Evolutionary conservation across 768 basidiomycete genomes (phyloP), one percentile per base, ranked within the genome.

Genomic region (Suillus sp.): DNA sequence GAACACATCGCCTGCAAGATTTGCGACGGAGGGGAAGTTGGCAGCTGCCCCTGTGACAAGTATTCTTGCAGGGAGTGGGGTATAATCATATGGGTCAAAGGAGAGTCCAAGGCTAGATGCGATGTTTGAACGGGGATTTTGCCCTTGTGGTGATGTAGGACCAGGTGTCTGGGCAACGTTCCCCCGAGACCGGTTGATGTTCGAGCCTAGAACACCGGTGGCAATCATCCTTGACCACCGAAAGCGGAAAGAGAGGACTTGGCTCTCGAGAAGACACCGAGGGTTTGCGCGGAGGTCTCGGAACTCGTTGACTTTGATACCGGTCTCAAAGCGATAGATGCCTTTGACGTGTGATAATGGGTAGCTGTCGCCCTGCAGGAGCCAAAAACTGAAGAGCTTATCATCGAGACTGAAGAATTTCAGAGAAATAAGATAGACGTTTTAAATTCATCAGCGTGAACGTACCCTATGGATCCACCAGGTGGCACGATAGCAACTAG

Each of bases 301-400:
- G 78, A 94, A 95, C 73, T 95, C 93, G 66, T 86, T 88, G 58
- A 93, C 93, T 72, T 93, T 92, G 74, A 94, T 83, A 22, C 93
- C 93, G 0, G 89, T 93, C 74, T 95, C 93, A 75, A 95, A 94
- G 22, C 93, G 88, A 77, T 84, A 92, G 64, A 93, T 91, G 11
- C 93, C 93, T 71, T 93, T 92, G 63, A 91, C 89, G 50, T 90
- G 89, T 0, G 90, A 85, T 59, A 87, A 82, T 1, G 92, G 91
- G 71, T 83, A 88, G 57, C 83, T 83, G 67, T 94, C 93, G 27
- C 85, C 86, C 74, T 94, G 92, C 18, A 94, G 81, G 65, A 92
- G 82, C 90, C 91, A 95, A 80, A 93, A 95, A 63, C 89, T 89
- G 76, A 95, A 95, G 2, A 95, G 84, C 71, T 95, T 95, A 79